Evolutionary conservation across 139 green algal species (phyloP), one percentile per base, ranked within the genome.

Genomic region (Pseudopediastrum boryanum): DNA sequence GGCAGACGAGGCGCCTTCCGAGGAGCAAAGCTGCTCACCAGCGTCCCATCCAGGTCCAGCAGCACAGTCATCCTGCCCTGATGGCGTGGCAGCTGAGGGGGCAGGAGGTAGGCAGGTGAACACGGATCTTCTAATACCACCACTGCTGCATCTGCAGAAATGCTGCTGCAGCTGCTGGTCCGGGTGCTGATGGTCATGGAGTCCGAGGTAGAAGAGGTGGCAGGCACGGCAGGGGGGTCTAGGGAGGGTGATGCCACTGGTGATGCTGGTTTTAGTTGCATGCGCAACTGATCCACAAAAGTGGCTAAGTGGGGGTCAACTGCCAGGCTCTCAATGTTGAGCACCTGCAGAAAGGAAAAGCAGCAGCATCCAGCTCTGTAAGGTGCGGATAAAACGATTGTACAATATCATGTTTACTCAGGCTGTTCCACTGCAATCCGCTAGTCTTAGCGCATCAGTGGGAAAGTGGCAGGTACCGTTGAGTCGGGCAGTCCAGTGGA

Each of bases 21-120:
- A 3, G 92, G 92, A 2, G 92, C 92, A 85, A 94, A 96, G 77
- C 84, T 93, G 70, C 79, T 88, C 3, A 97, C 77, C 42, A 98
- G 87, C 0, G 92, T 97, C 66, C 92, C 92, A 77, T 98, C 94
- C 63, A 98, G 81, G 81, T 98, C 94, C 23, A 98, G 90, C 82
- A 96, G 91, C 29, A 96, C 90, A 36, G 84, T 93, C 61, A 98
- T 83, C 51, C 76, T 64, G 35, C 75, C 75, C 2, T 46, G 46
- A 29, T 75, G 75, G 2, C 29, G 29, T 6, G 59, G 42, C 31
- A 64, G 63, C 58, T 72, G 73, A 31, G 61, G 27, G 51, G 12
- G 65, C 10, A 7, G 38, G 10, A 46, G 42, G 29, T 3, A 62
- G 2, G 16, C 4, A 1, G 7, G 21, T 25, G 10, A 54, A 41